A percentile compares a stretch with the other conserved stretches of the same genome.
phyloP scores from a whole-genome alignment of 805 yeast species.

The Candida corydali region DNA sequence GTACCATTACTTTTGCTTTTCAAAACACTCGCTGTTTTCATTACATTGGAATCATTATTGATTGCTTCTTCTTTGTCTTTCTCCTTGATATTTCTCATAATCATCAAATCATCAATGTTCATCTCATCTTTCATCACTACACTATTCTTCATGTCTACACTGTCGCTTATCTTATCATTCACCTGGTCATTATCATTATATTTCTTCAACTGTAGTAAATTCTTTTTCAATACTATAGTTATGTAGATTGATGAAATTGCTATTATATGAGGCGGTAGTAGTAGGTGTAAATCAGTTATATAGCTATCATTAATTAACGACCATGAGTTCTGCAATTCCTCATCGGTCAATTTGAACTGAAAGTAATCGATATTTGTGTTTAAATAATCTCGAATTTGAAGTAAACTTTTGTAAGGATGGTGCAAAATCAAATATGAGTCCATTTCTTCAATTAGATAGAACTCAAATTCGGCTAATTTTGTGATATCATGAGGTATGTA shows the following conservation, averaged over 20 bases:
- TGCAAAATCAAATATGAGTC: slow-evolving; percentile 67
- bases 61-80: not conserved
- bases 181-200: slow-evolving; percentile 11
- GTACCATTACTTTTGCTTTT: too few species aligned
- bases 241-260: slow-evolving; percentile 81
- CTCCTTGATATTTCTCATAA: slow-evolving; percentile 8
- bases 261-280: slow-evolving; percentile 85
- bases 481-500: slow-evolving; percentile 88
- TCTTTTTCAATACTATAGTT: slow-evolving; percentile 56
- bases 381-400: slow-evolving; percentile 47
- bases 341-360: slow-evolving; percentile 43
- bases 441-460: slow-evolving; percentile 86
- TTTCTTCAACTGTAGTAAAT: slow-evolving; percentile 18
- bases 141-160: too few species aligned
- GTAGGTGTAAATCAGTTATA: slow-evolving; percentile 77
- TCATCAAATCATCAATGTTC: slow-evolving; percentile 37
- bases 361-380: slow-evolving; percentile 21
- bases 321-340: slow-evolving; percentile 85
- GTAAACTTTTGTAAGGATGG: slow-evolving; percentile 67
- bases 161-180: slow-evolving; percentile 8
- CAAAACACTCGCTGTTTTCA: too few species aligned
- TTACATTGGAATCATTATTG: too few species aligned
- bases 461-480: slow-evolving; percentile 92
- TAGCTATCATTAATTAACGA: slow-evolving; percentile 85
- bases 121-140: slow-evolving; percentile 16